phyloP scores from a whole-genome alignment of 805 yeast species.

The Candida awuae region DNA sequence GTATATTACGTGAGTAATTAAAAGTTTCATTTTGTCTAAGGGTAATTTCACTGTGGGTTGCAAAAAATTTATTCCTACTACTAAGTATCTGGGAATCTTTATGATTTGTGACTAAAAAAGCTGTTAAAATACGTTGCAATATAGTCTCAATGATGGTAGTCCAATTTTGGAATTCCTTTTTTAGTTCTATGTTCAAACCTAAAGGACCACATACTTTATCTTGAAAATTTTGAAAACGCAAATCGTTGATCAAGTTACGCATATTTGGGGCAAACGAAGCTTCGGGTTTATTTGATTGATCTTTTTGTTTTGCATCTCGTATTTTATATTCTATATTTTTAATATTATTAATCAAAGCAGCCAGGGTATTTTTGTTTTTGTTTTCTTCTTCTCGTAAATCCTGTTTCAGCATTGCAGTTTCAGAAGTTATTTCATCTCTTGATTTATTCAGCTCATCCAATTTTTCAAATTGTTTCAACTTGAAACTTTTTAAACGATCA shows the following conservation, averaged over 20 bases:
- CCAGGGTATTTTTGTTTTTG: neutral
- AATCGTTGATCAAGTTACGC: slow-evolving; percentile 33
- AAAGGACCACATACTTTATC: slow-evolving; percentile 71
- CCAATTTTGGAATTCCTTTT: slow-evolving; percentile 49
- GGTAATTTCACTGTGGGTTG: slow-evolving; percentile 34
- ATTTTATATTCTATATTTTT: slow-evolving; percentile 5
- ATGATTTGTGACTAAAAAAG: slow-evolving; percentile 57
- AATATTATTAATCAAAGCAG: neutral
- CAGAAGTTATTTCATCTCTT: slow-evolving; percentile 10
- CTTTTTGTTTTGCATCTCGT: slow-evolving; percentile 3
- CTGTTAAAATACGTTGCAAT: slow-evolving; percentile 41
- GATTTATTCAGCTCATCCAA: slow-evolving; percentile 9
- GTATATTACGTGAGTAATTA: slow-evolving; percentile 40
- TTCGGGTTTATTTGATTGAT: slow-evolving; percentile 17
- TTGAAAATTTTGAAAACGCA: slow-evolving; percentile 34
- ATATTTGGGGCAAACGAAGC: slow-evolving; percentile 47
- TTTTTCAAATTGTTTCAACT: slow-evolving; percentile 15
- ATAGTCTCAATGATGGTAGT: slow-evolving; percentile 49
- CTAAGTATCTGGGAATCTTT: slow-evolving; percentile 47
- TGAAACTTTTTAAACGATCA: slow-evolving; percentile 23
- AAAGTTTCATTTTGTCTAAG: slow-evolving; percentile 52
- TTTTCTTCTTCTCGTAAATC: slow-evolving; percentile 20
- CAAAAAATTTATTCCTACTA: slow-evolving; percentile 26
- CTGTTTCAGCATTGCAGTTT: slow-evolving; percentile 9
- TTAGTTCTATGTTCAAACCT: slow-evolving; percentile 54